Conservation (phyloP, 306 rosid species). For the Sicyos edulis region DNA sequence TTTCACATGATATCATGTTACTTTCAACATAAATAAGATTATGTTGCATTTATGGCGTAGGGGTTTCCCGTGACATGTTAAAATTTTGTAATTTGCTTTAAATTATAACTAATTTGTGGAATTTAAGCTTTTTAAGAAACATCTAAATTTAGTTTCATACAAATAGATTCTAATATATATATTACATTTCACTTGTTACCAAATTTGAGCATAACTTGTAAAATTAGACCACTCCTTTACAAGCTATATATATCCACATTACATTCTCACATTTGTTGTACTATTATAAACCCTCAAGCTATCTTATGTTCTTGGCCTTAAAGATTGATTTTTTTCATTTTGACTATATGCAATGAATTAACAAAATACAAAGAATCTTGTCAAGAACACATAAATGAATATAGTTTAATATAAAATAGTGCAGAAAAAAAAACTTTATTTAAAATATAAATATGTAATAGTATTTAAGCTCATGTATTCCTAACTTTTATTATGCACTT, state of each 20-base stretch:
- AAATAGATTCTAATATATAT: neutral
- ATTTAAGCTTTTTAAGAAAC: neutral
- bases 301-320: neutral
- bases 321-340: neutral
- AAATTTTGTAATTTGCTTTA: neutral
- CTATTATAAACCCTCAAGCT: neutral
- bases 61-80: neutral
- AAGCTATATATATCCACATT: too few species aligned
- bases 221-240: neutral
- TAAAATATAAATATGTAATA: too few species aligned
- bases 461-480: too few species aligned
- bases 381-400: neutral
- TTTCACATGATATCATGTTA: neutral
- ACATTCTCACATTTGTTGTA: neutral
- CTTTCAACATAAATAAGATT: neutral
- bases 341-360: neutral
- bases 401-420: neutral
- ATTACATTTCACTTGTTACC: neutral
- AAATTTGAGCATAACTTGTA: neutral
- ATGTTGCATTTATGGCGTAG: neutral
- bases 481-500: too few species aligned
- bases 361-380: neutral
- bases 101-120: neutral
- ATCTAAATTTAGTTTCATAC: neutral
- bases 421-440: too few species aligned